These are phyloP conservation scores for Sporothrix phasma DNA, from an alignment of 2,329 filamentous ascomycete species.

Conservation along the genomic window DNA sequence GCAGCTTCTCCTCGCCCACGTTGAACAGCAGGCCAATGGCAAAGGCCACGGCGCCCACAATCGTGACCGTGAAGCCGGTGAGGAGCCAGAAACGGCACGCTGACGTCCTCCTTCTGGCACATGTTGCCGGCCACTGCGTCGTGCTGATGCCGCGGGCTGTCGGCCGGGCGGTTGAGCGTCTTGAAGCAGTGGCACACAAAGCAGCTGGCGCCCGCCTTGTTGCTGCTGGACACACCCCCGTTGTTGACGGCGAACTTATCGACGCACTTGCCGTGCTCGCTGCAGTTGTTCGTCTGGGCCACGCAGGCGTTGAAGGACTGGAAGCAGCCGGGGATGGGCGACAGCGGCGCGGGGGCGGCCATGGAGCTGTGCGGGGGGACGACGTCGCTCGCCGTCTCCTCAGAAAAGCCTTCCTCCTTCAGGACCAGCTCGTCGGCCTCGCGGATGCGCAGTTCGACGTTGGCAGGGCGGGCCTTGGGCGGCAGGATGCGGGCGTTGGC, in stretches of 20 bases:
- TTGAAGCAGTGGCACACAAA: constrained; percentile 67
- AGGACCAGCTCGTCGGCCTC: constrained; percentile 38
- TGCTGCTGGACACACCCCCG: constrained; percentile 25
- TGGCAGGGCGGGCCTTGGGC: not conserved
- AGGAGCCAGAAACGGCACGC: constrained; percentile 84
- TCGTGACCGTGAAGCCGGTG: constrained; percentile 58
- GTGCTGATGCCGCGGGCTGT: constrained; percentile 33
- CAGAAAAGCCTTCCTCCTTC: constrained; percentile 21
- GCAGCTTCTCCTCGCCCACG: constrained; percentile 79
- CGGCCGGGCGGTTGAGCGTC: constrained; percentile 35
- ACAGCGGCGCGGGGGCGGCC: constrained; percentile 21
- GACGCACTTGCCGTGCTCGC: constrained; percentile 67
- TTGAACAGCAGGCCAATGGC: constrained; percentile 69
- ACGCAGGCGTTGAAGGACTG: constrained; percentile 57
- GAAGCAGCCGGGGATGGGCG: constrained; percentile 63
- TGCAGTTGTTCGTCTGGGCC: constrained; percentile 65
- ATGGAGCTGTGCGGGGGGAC: constrained; percentile 18
- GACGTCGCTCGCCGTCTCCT: constrained; percentile 1
- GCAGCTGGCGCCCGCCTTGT: constrained; percentile 37
- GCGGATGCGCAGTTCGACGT: constrained; percentile 34
- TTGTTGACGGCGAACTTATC: constrained; percentile 48
- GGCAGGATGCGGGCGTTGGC: constrained; percentile 18
- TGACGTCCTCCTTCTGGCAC: constrained; percentile 88
- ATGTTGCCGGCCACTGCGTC: constrained; percentile 69
- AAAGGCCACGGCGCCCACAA: constrained; percentile 58